Percentiles rank a stretch among this genome's conserved stretches.
Conservation (phyloP, 768 basidiomycete species). For the Pulveroboletus ravenelii region DNA sequence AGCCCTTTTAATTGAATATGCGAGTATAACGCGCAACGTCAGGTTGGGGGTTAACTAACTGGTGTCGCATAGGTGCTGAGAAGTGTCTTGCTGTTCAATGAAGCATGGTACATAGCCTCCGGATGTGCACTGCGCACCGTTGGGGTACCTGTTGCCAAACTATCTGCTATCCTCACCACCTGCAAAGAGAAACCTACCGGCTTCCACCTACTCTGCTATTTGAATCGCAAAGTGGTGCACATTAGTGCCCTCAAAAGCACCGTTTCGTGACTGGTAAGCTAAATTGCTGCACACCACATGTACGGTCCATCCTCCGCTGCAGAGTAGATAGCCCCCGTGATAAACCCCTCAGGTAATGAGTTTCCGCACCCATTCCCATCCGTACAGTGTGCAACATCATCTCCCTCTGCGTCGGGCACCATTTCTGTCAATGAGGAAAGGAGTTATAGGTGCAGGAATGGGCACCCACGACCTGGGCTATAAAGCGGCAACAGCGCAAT, state of each 20-base stretch:
- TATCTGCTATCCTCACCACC: slow-evolving; percentile 43
- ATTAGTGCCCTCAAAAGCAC: too few relatives aligned
- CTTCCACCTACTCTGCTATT: slow-evolving; percentile 39
- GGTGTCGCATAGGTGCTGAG: neutral
- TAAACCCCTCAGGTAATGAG: slow-evolving; percentile 32
- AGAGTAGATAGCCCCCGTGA: slow-evolving; percentile 33
- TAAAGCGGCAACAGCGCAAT: too few relatives aligned
- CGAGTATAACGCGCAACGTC: neutral
- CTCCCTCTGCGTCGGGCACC: too few relatives aligned
- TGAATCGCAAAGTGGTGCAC: slow-evolving; percentile 9
- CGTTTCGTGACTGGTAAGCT: neutral
- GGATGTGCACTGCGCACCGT: slow-evolving; percentile 50
- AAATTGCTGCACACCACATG: slow-evolving; percentile 25
- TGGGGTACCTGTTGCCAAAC: slow-evolving; percentile 46
- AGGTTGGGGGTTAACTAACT: neutral
- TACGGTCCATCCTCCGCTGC: slow-evolving; percentile 35
- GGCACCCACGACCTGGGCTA: too few relatives aligned
- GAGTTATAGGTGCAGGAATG: neutral
- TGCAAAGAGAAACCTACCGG: slow-evolving; percentile 28
- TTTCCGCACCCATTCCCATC: slow-evolving; percentile 10
- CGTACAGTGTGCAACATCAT: neutral
- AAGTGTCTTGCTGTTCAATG: slow-evolving; percentile 40
- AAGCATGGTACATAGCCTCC: slow-evolving; percentile 50
- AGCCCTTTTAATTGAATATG: slow-evolving; percentile 29
- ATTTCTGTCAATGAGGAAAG: too few relatives aligned